These are phyloP conservation scores for Psidium guajava DNA, from an alignment of 345 rosid species.

Conservation along the genomic window DNA sequence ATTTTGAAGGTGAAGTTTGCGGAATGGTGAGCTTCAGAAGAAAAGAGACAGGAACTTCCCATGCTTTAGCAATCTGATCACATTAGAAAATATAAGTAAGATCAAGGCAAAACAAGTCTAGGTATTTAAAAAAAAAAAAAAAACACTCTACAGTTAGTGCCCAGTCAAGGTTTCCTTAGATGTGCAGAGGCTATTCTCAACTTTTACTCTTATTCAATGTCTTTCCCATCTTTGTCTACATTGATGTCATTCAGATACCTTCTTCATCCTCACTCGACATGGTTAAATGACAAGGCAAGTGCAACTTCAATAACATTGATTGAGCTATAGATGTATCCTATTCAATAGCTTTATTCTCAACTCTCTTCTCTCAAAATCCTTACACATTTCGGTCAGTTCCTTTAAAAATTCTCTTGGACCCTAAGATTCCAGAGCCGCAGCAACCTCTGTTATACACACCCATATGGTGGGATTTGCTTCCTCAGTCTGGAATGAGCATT, in stretches of 20 bases:
- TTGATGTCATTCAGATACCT: neutral
- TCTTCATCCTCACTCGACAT: neutral
- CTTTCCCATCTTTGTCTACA: neutral
- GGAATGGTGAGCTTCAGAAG: conserved; percentile 77
- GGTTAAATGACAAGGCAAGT: neutral
- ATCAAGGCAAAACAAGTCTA: neutral
- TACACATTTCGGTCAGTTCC: neutral
- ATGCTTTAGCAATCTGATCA: conserved; percentile 54
- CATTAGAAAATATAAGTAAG: neutral
- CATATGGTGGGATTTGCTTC: neutral
- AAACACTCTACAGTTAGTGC: neutral
- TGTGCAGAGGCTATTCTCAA: neutral
- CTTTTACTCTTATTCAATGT: neutral
- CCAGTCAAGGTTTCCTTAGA: neutral
- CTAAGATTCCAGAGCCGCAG: neutral
- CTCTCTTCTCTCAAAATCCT: neutral
- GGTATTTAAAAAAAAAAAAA: neutral
- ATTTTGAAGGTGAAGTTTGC: conserved; percentile 58
- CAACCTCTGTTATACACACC: neutral
- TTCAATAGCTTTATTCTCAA: neutral
- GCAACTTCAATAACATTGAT: neutral
- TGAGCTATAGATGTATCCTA: neutral
- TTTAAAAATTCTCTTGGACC: neutral
- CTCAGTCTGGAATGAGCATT: neutral
- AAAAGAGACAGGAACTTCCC: conserved; percentile 67